These are phyloP conservation scores for Epichloe elymi DNA, from an alignment of 2,329 filamentous ascomycete species.

Conservation along the genomic window DNA sequence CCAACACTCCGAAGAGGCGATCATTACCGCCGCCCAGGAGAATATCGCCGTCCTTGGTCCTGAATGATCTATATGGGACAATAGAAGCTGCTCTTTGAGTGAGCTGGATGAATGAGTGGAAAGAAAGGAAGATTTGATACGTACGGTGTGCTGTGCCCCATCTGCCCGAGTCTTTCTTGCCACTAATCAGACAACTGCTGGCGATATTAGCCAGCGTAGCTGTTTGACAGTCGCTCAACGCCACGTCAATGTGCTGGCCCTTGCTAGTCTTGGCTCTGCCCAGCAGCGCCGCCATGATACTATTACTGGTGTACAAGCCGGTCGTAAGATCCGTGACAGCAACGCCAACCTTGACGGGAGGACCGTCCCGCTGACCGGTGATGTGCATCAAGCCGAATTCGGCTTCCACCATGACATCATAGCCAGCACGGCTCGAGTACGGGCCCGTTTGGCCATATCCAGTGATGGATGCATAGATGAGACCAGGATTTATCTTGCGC, in stretches of 20 bases:
- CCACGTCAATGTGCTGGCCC: constrained; percentile 87
- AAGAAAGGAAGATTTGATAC: constrained; percentile 10
- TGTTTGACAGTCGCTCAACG: constrained; percentile 87
- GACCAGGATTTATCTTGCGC: constrained; percentile 63
- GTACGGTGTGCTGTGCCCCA: constrained; percentile 95
- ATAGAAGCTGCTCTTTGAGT: constrained; percentile 61
- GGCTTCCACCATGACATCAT: constrained; percentile 99
- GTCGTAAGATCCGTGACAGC: constrained; percentile 95
- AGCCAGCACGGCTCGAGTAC: constrained; percentile 75
- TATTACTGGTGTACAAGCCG: constrained; percentile 86
- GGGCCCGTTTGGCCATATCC: constrained; percentile 95
- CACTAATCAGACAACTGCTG: constrained; percentile 79
- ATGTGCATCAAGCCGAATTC: constrained; percentile 99
- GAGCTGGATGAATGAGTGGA: background rate
- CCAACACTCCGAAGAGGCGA: constrained; percentile 52
- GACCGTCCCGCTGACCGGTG: constrained; percentile 74
- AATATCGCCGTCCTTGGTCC: constrained; percentile 57
- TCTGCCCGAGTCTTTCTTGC: constrained; percentile 72
- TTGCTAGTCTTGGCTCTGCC: constrained; percentile 57
- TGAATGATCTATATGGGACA: constrained; percentile 83
- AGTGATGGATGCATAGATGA: constrained; percentile 94
- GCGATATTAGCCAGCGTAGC: constrained; percentile 93
- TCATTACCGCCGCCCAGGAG: constrained; percentile 64
- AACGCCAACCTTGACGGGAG: constrained; percentile 93
- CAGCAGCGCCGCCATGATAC: constrained; percentile 88